Base-by-base conservation (phyloP, 768 basidiomycete species). In the Mycena alexandri region DNA sequence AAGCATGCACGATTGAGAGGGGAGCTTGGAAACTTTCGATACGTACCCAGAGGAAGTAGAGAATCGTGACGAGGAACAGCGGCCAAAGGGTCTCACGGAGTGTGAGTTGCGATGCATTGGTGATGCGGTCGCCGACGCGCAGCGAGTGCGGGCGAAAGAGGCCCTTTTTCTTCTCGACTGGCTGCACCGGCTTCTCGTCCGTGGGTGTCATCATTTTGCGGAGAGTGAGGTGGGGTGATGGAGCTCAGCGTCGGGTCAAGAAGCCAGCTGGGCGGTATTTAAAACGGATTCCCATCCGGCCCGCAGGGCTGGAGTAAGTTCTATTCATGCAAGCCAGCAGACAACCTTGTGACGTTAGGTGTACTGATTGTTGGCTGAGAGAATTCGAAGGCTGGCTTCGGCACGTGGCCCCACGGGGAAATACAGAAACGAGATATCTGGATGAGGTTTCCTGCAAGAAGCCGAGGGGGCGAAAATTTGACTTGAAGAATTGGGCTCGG, bases 31-130 rank as follows among this genome's bases (percentile, higher is more conserved):
- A 29, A 29, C n/a, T n/a, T n/a, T 36, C 34, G n/a, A 53, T 0
- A 44, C 68, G 54, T 63, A 78, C 79, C 79, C 79, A 79, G 43
- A 79, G 76, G 63, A 79, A 79, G 50, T 79, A 79, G 46, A 79
- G 54, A 61, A 79, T 79, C 36, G 79, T 79, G 22, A 79, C 79
- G 29, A 79, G 73, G 67, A 79, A 78, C 9, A 79, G 65, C 48
- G 79, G 79, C 56, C 76, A 77, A 0, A 79, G 21, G 1, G 79
- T 79, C 64, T 79, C 77, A 5, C 75, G 71, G 16, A 79, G 63
- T 1, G 79, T 79, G 29, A 79, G 57, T 36, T 71, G 63, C 3
- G 78, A 75, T 0, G 79, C 79, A 63, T 79, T 71, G 29, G 79
- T 79, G 25, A 77, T 69, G 56, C 74, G 67, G 68, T 79, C 67